Base-by-base conservation (phyloP, 164 flowering plant species). In the Echeveria elegans region DNA sequence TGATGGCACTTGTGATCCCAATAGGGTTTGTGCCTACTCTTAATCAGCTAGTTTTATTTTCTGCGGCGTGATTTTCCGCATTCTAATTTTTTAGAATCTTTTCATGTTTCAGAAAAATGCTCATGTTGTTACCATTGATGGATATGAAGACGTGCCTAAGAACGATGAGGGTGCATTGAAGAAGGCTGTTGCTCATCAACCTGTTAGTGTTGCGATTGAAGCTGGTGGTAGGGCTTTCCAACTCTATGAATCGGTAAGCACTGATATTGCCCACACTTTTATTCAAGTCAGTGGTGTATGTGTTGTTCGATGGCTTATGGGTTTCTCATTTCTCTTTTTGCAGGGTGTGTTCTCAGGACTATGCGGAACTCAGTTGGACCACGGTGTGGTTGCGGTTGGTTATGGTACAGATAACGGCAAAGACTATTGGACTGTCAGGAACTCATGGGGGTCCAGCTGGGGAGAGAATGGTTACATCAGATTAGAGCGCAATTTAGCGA, bases 361-460 rank as follows among this genome's bases (percentile, higher is more conserved):
- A 12, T 90, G 97, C 78, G 95, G 89, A 29, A 81, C 84, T 1
- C 80, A 81, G 2, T 72, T 88, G 31, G 89, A 90, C 72, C 97
- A 90, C 67, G 97, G 92, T 68, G 97, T 90, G n/a, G 76, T 87
- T 6, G 91, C 91, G 0, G 89, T 90, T 15, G 97, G 97, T 52
- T 88, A 88, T 50, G 95, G 95, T 21, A 40, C 88, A 68, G 65
- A 73, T n/a, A 86, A 81, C 75, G 82, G 83, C 14, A 2, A 67
- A 68, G 92, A 86, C 71, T 87, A 87, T 80, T 79, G 88, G 60
- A 86, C 83, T 19, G 95, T 88, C 74, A 87, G 79, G 82, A 90
- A 90, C 74, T 90, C 95, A 0, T 88, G 95, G 97, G 97, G 97
- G 16, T 70, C 79, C 2, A 85, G 75, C 73, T 90, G 95, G 95